phyloP scores from a whole-genome alignment of 768 basidiomycete species.

The Termitomyces sp. region DNA sequence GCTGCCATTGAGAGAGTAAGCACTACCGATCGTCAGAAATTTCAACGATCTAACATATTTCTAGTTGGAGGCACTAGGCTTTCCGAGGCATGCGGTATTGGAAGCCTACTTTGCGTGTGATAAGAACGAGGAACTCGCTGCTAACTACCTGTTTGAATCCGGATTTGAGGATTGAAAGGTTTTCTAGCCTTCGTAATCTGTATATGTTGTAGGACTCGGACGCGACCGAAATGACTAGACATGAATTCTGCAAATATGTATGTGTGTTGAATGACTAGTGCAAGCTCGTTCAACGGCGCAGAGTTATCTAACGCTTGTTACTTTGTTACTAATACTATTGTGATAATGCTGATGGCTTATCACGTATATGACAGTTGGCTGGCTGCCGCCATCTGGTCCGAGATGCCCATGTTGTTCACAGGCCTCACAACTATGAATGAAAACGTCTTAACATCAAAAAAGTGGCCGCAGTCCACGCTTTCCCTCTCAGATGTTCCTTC shows the following conservation, averaged over 20 bases:
- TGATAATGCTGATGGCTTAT: background rate
- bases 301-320: no score
- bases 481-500: background rate
- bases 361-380: background rate
- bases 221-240: background rate
- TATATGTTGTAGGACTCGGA: background rate
- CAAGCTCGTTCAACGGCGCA: background rate
- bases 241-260: background rate
- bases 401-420: background rate
- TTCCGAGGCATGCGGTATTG: constrained; percentile 74
- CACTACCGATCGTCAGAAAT: constrained; percentile 4
- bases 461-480: background rate
- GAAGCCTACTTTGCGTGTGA: constrained; percentile 95
- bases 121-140: constrained; percentile 95
- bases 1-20: constrained; percentile 88
- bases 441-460: background rate
- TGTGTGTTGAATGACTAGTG: background rate
- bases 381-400: background rate
- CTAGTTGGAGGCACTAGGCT: constrained; percentile 86
- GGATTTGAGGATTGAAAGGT: constrained; percentile 47
- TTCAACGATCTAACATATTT: constrained; percentile 1
- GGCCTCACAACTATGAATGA: background rate
- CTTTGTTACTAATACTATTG: no score
- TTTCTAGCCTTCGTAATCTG: background rate
- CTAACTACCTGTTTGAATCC: constrained; percentile 86